Evolutionary conservation across 306 rosid genomes (phyloP).

Genomic region (Hippophae tibetana): DNA sequence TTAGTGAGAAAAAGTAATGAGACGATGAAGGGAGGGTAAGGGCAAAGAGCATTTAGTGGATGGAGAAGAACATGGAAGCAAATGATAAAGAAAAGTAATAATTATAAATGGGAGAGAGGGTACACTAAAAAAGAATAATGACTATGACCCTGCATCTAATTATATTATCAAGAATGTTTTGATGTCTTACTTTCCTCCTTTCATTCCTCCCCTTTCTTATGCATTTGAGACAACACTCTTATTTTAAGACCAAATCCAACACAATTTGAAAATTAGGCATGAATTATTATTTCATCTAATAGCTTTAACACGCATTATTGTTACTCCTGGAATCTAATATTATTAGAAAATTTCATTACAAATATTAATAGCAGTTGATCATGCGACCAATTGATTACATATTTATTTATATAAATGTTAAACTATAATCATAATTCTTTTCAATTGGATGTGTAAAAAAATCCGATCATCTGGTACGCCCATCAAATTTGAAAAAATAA

Average conservation of each 20-base stretch:
- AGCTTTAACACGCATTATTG: no score
- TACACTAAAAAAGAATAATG: slow-evolving; percentile 65
- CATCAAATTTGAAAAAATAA: no score
- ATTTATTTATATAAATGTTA: no score
- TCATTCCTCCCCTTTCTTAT: slow-evolving; percentile 19
- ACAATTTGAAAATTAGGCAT: no score
- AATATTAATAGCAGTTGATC: no score
- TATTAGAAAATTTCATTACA: no score
- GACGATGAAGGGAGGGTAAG: slow-evolving; percentile 24
- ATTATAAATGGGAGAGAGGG: slow-evolving; percentile 55
- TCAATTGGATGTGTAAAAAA: no score
- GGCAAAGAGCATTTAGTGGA: slow-evolving; percentile 65
- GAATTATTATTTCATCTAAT: no score
- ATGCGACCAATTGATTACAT: no score
- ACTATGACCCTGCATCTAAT: slow-evolving; percentile 79
- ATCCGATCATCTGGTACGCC: no score
- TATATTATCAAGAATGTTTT: slow-evolving; percentile 53
- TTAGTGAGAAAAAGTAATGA: slow-evolving; percentile 43
- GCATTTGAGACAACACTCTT: slow-evolving; percentile 17
- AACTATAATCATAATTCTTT: no score
- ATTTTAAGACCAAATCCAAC: background rate
- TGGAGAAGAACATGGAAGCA: slow-evolving; percentile 80
- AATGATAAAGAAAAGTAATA: slow-evolving; percentile 83
- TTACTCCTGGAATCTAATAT: no score
- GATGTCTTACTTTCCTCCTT: slow-evolving; percentile 53